These are phyloP conservation scores for Kodamaea restingae DNA, from an alignment of 805 yeast species.

Conservation along the genomic window DNA sequence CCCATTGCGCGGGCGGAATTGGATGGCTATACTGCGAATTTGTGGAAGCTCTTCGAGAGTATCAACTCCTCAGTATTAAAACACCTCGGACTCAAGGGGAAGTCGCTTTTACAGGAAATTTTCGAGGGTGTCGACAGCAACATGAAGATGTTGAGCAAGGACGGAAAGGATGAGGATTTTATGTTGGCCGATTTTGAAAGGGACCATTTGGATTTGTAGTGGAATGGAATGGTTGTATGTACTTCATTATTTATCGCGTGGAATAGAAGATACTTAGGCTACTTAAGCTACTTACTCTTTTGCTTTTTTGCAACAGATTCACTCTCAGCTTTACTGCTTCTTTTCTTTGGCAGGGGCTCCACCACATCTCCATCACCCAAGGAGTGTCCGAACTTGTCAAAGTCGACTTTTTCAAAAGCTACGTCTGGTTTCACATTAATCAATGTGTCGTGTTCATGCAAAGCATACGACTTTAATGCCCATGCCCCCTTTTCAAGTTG, in stretches of 20 bases:
- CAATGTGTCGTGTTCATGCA: conserved; percentile 22
- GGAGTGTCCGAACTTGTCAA: conserved; percentile 1
- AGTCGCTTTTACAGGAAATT: conserved; percentile 31
- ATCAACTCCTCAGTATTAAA: conserved; percentile 25
- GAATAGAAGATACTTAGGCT: too few species aligned
- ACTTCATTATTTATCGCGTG: too few species aligned
- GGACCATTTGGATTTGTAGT: conserved; percentile 29
- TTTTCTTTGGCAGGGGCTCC: not conserved
- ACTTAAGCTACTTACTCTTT: too few species aligned
- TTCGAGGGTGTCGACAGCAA: conserved; percentile 28
- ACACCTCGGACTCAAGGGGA: conserved; percentile 19
- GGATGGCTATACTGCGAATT: conserved; percentile 18
- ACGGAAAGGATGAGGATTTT: conserved; percentile 30
- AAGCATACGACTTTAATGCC: conserved; percentile 31
- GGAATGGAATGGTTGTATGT: not conserved
- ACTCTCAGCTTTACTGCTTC: not conserved
- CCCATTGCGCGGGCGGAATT: conserved; percentile 20
- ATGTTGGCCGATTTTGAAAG: conserved; percentile 34
- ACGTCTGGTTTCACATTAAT: conserved; percentile 20
- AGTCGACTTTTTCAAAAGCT: not conserved
- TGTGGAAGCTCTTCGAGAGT: conserved; percentile 16
- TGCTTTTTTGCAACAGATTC: too few species aligned
- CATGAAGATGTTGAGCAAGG: conserved; percentile 26
- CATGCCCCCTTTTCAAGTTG: conserved; percentile 34
- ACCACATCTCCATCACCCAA: too few species aligned